Evolutionary conservation across 2,329 filamentous ascomycete species (phyloP), one percentile per base, ranked within the genome.

Genomic region (Penicillium rolfsii): DNA sequence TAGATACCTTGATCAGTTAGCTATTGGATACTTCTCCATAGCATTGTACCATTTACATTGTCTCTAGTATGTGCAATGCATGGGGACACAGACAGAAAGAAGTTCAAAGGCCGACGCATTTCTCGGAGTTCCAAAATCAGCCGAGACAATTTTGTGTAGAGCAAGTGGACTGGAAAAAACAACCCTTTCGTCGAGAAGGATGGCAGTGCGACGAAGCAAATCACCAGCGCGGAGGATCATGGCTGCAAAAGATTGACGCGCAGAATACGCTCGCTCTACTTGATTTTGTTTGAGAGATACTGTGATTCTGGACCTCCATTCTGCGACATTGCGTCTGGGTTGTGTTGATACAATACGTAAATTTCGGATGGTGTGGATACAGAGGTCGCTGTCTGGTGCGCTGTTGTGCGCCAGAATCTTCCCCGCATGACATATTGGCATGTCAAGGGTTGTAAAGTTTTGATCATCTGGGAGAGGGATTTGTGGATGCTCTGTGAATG

Each of bases 231-330:
- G 85, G 81, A 1, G 76, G 77, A 41, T 78, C 75, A 9, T 88
- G 85, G 85, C 78, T 85, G 50, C 73, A 76, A 30, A 80, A 80
- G 40, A 76, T 88, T 7, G 86, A 86, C 70, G 76, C 79, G 38
- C 77, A 81, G 36, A 82, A 86, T 64, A 75, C 26, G 6, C 9
- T 26, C 2, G 41, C 35, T 77, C 58, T 66, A 1, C 52, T 67
- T 33, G 53, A 60, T 6, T 6, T 12, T 65, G 16, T 63, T 70
- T 36, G 58, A 55, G 4, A 55, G 57, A 9, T 65, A 69, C 30
- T 56, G 48, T 6, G 67, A 75, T 33, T 91, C 95, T 74, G 81
- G 84, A n/a, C 86, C 86, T 66, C 85, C 94, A 78, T 88, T 91
- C 77, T 80, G 91, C 45, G 89, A 88, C 16, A 84, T 89, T 11